Percentiles rank a stretch among this genome's conserved stretches.
These are phyloP conservation scores for Sequoia sempervirens DNA, from an alignment of 75 land plant genomes.

Conservation along the genomic window DNA sequence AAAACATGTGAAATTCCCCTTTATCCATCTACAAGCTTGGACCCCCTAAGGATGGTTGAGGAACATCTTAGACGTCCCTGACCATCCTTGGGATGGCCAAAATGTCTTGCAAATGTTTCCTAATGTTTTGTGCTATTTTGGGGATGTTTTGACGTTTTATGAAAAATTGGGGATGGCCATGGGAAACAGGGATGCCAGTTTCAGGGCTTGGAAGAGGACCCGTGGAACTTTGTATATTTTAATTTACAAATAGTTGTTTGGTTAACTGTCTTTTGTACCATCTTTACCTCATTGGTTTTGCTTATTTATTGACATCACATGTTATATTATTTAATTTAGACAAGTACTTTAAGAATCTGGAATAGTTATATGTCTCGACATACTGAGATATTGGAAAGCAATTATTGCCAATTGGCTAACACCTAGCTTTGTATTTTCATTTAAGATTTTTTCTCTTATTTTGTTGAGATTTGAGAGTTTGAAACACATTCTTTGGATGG, in stretches of 20 bases:
- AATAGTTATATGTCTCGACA: background rate
- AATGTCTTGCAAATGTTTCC: no score
- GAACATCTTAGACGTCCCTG: no score
- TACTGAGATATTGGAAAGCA: background rate
- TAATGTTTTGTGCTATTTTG: no score
- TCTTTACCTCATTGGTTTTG: background rate
- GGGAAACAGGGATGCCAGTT: no score
- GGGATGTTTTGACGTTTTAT: no score
- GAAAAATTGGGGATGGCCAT: no score
- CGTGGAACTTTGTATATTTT: background rate
- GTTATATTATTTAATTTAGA: background rate
- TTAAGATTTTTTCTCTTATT: background rate
- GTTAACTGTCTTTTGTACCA: background rate
- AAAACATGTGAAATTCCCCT: no score
- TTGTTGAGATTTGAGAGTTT: background rate
- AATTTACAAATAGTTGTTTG: background rate
- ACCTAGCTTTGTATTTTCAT: background rate
- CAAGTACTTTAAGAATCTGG: background rate
- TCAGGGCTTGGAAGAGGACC: no score
- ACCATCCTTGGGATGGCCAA: no score
- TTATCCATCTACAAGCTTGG: no score
- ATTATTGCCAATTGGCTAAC: background rate
- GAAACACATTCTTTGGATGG: background rate
- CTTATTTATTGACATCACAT: background rate
- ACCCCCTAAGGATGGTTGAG: no score